Percentiles rank a stretch among this genome's conserved stretches.
Conservation (phyloP, 1,284 basidiomycete species). For the Microbotryum silenes-acaulis region DNA sequence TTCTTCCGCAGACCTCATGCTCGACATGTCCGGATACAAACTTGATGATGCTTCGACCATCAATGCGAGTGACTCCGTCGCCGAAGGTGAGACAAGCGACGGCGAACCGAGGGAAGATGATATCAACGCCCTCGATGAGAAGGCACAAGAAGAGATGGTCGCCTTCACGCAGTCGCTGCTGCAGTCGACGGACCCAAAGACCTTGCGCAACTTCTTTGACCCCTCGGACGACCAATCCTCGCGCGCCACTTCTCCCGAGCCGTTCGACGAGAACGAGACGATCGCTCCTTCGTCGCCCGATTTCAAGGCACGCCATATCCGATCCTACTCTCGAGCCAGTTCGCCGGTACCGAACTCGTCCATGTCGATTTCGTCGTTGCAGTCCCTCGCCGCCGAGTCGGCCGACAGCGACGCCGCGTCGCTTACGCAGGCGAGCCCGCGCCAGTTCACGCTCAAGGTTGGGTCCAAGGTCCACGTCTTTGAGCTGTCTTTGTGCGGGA, state of each 20-base stretch:
- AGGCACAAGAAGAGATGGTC: constrained; percentile 31
- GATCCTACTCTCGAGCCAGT: background rate
- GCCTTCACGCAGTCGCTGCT: constrained; percentile 34
- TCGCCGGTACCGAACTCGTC: background rate
- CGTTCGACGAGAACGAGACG: constrained; percentile 9
- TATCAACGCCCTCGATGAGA: background rate
- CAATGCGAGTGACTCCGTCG: constrained; percentile 17
- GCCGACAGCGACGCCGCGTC: constrained; percentile 2
- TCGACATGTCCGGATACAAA: constrained; percentile 47
- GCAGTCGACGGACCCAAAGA: constrained; percentile 38
- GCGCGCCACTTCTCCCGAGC: constrained; percentile 9
- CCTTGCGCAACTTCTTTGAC: constrained; percentile 27
- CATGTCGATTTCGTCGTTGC: constrained; percentile 17
- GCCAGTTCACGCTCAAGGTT: constrained; percentile 45
- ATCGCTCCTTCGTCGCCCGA: background rate
- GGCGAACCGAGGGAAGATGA: constrained; percentile 18
- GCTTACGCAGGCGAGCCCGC: constrained; percentile 8
- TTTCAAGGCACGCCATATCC: background rate
- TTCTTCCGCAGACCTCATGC: constrained; percentile 45
- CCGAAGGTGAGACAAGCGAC: constrained; percentile 1
- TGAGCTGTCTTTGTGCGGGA: constrained; percentile 45
- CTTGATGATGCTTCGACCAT: constrained; percentile 31
- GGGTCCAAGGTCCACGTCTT: constrained; percentile 44
- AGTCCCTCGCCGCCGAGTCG: constrained; percentile 19
- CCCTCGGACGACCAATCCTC: constrained; percentile 8